These are phyloP conservation scores for Dittrichia graveolens DNA, from an alignment of 129 eudicot species.

Conservation along the genomic window DNA sequence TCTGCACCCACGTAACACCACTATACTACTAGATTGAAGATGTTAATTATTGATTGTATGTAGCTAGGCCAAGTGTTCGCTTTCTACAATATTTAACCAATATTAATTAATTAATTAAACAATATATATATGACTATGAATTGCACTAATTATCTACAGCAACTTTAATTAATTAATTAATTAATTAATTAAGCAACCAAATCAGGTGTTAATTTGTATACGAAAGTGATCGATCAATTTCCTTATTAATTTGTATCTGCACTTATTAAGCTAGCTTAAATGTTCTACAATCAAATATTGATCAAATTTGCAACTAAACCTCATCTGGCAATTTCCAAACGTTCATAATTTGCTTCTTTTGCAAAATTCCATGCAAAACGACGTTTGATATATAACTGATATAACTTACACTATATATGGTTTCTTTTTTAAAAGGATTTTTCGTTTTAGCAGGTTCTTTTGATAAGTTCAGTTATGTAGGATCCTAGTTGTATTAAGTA, in stretches of 20 bases:
- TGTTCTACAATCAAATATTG: not conserved
- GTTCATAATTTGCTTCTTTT: slow-evolving; percentile 16
- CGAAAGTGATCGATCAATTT: slow-evolving; percentile 18
- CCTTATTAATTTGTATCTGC: slow-evolving; percentile 28
- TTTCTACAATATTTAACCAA: slow-evolving; percentile 35
- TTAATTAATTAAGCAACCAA: not conserved
- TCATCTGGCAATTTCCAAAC: slow-evolving; percentile 16
- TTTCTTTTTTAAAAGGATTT: no score
- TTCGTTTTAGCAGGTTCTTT: no score
- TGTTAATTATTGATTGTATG: not conserved
- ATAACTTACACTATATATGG: no score
- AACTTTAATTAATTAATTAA: slow-evolving; percentile 15
- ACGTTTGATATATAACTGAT: no score
- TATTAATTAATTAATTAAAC: not conserved
- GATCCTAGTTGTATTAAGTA: no score
- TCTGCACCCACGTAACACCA: slow-evolving; percentile 24
- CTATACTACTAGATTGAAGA: no score
- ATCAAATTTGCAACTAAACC: not conserved
- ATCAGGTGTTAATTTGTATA: slow-evolving; percentile 12
- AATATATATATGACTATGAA: slow-evolving; percentile 39
- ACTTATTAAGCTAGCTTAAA: slow-evolving; percentile 38
- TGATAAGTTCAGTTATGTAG: no score
- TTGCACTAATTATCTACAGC: slow-evolving; percentile 40
- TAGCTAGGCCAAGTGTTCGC: slow-evolving; percentile 10
- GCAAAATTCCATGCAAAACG: not conserved